Base-by-base conservation (phyloP, 2,329 filamentous ascomycete genomes). In the Claviceps africana region DNA sequence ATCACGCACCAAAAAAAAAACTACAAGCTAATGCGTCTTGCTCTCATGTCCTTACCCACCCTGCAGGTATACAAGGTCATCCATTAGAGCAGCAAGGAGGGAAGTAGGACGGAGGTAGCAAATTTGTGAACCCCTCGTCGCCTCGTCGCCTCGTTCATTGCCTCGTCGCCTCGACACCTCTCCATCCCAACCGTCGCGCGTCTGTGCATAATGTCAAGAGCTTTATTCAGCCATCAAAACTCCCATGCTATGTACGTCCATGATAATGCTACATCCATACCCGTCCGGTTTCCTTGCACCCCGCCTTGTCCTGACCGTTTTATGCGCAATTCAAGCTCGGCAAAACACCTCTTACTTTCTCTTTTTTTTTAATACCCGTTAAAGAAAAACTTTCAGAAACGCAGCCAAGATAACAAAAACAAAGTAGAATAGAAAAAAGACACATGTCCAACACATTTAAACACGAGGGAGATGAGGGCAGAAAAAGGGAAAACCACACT, bases 61-160 rank as follows among this genome's bases (percentile, higher is more conserved):
- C 25, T 25, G 25, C 25, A 71, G 69, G 21, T 71, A 70, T 46
- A 70, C 68, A n/a, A 64, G 67, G 22, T 70, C 69, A 9, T 71
- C 69, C 2, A 72, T 72, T 43, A 64, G 63, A 52, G 61, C 64
- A 8, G 69, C 70, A 17, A 62, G 66, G 44, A 62, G 61, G 51
- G 62, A 70, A 56, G 58, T 62, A 25, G 64, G 53, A 5, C 53
- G 53, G n/a, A 54, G 47, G 49, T 54, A 50, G 42, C 51, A 35
- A n/a, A 48, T 3, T n/a, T 11, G 17, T 19, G 28, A 7, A 8
- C 13, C 11, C 21, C 25, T 30, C 25, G 3, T 37, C 30, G 3
- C 33, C n/a, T 39, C 31, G 19, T 37, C 46, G 11, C 13, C 11
- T 33, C 19, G n/a, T n/a, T n/a, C n/a, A n/a, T n/a, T n/a, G n/a